Percentiles rank a stretch among this genome's conserved stretches.
Evolutionary conservation across 1,284 basidiomycete species (phyloP).

Genomic region (Malassezia sp.): DNA sequence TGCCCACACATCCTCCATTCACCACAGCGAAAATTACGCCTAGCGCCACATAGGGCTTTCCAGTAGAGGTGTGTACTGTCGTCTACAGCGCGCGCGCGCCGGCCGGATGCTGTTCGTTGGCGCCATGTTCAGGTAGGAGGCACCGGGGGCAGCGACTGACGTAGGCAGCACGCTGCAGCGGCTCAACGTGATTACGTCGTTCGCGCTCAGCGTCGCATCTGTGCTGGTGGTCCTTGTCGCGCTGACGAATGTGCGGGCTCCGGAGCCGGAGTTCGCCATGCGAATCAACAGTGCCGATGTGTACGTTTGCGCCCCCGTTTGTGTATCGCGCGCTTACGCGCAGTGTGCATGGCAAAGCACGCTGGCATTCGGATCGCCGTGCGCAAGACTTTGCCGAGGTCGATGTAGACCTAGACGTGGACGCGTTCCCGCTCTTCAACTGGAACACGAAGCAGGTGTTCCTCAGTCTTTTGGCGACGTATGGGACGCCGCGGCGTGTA

Average conservation of each 20-base stretch:
- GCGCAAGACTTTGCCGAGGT: constrained; percentile 34
- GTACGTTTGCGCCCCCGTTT: too few species aligned
- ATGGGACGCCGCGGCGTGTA: constrained; percentile 24
- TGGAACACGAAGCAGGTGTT: constrained; percentile 94
- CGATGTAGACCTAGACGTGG: constrained; percentile 48
- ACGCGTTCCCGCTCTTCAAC: constrained; percentile 68
- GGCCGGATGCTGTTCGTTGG: background rate
- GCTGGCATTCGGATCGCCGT: constrained; percentile 31
- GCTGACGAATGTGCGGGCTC: constrained; percentile 20
- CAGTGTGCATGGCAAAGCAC: constrained; percentile 18
- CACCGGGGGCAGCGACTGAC: background rate
- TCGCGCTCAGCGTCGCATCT: constrained; percentile 54
- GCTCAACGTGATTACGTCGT: constrained; percentile 61
- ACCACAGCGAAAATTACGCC: constrained; percentile 25
- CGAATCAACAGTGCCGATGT: constrained; percentile 59
- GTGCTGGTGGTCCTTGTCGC: constrained; percentile 50
- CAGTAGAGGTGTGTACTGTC: constrained; percentile 1
- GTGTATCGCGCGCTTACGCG: constrained; percentile 13
- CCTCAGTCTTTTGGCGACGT: constrained; percentile 47
- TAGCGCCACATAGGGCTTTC: background rate
- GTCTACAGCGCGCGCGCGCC: background rate
- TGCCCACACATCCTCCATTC: background rate
- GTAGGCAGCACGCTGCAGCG: constrained; percentile 52
- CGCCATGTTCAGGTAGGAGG: constrained; percentile 13
- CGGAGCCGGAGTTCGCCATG: constrained; percentile 52